A percentile compares a stretch with the other conserved stretches of the same genome.
phyloP scores from a whole-genome alignment of 768 basidiomycete species.

The Phanerochaete carnosa region DNA sequence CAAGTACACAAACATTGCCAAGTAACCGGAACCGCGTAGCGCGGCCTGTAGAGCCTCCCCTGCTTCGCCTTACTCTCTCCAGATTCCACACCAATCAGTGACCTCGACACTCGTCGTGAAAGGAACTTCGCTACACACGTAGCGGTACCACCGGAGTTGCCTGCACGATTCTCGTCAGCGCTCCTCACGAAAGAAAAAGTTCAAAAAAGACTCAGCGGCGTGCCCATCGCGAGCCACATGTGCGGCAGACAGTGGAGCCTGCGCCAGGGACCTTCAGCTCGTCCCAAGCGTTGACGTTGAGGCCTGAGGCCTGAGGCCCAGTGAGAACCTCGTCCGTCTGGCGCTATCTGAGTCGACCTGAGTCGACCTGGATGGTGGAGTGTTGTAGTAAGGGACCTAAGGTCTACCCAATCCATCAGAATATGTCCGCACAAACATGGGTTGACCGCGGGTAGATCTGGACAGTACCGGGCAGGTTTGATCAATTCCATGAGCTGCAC shows the following conservation, averaged over 20 bases:
- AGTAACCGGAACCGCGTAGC: constrained; percentile 15
- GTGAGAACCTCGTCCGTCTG: no score
- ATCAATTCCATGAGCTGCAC: no score
- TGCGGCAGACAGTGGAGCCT: constrained; percentile 48
- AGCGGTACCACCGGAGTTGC: constrained; percentile 55
- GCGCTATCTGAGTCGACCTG: no score
- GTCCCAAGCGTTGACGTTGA: constrained; percentile 64
- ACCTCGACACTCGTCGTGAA: no score
- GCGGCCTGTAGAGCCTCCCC: constrained; percentile 37
- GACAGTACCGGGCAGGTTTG: no score
- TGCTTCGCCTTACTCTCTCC: constrained; percentile 69
- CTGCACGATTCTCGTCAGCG: constrained; percentile 14
- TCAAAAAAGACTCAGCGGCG: not conserved
- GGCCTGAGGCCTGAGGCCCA: no score
- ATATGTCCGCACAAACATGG: no score
- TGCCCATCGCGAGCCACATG: constrained; percentile 61
- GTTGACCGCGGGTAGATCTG: no score
- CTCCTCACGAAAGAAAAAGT: not conserved
- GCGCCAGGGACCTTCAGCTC: constrained; percentile 49
- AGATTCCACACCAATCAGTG: not conserved
- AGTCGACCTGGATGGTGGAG: no score
- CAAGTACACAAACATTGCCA: no score
- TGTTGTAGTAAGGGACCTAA: no score
- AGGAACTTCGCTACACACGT: constrained; percentile 43
- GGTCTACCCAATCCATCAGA: no score